These are phyloP conservation scores for Acorus gramineus DNA, from an alignment of 106 monocot species.

Conservation along the genomic window DNA sequence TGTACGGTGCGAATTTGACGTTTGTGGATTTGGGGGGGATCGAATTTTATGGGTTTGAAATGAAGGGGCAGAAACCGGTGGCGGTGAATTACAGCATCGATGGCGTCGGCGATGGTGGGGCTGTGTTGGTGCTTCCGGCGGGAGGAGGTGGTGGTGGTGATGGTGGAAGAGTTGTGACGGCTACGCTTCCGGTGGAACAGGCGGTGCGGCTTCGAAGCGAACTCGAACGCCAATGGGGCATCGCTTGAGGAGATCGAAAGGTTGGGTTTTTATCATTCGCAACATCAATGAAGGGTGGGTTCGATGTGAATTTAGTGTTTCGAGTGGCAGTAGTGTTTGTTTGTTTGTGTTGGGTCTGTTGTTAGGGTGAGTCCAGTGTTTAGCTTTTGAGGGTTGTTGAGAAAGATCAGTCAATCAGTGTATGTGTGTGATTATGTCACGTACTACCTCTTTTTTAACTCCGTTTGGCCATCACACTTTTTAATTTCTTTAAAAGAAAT, in stretches of 20 bases:
- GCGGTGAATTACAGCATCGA: slow-evolving; percentile 38
- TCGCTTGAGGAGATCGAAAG: slow-evolving; percentile 19
- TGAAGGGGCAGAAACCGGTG: slow-evolving; percentile 44
- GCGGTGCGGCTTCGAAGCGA: slow-evolving; percentile 21
- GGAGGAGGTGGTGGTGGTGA: slow-evolving; percentile 1
- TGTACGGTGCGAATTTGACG: slow-evolving; percentile 76
- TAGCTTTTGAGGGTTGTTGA: no score
- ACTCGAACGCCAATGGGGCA: slow-evolving; percentile 29
- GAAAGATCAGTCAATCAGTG: no score
- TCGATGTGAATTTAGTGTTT: no score
- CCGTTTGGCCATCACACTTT: no score
- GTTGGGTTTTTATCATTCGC: no score
- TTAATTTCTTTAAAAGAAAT: no score
- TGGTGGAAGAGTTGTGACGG: slow-evolving; percentile 14
- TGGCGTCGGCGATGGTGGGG: slow-evolving; percentile 51
- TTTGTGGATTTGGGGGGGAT: slow-evolving; percentile 57
- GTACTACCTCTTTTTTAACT: no score
- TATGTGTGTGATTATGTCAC: no score
- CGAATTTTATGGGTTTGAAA: slow-evolving; percentile 31
- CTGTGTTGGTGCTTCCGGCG: slow-evolving; percentile 30
- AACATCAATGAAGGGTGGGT: no score
- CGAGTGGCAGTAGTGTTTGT: no score
- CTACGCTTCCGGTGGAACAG: slow-evolving; percentile 42
- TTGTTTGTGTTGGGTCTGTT: no score
- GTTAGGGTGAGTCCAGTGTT: no score